These are phyloP conservation scores for Yamadazyma olivae DNA, from an alignment of 805 yeast species.

Conservation along the genomic window DNA sequence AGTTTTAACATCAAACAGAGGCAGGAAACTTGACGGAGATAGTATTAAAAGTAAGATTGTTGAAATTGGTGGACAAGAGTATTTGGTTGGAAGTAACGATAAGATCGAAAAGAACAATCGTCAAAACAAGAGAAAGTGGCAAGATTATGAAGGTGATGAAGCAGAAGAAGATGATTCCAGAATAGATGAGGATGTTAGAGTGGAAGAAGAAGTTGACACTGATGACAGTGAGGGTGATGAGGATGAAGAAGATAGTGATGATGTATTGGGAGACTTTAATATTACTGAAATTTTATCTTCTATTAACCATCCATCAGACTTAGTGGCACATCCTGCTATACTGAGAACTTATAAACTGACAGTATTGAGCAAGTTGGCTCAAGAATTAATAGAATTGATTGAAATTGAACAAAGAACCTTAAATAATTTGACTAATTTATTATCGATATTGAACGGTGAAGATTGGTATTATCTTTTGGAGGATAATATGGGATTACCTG, in stretches of 20 bases:
- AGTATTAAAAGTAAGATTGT: conserved; percentile 30
- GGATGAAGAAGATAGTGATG: conserved; percentile 15
- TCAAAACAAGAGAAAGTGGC: conserved; percentile 36
- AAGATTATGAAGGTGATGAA: conserved; percentile 18
- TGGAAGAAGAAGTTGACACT: conserved; percentile 12
- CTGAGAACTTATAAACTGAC: conserved; percentile 59
- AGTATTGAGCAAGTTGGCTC: conserved; percentile 55
- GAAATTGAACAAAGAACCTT: conserved; percentile 79
- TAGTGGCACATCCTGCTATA: conserved; percentile 67
- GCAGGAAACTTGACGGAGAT: conserved; percentile 25
- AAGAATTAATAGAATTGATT: conserved; percentile 71
- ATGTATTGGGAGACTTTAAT: conserved; percentile 28
- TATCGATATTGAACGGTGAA: conserved; percentile 84
- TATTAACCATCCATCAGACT: conserved; percentile 74
- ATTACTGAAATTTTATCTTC: conserved; percentile 64
- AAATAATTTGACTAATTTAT: conserved; percentile 64
- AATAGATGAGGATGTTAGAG: conserved; percentile 3
- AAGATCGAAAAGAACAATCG: conserved; percentile 24
- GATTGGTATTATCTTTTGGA: conserved; percentile 69
- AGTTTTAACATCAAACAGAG: conserved; percentile 24
- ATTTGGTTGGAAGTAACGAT: conserved; percentile 35
- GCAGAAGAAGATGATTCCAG: conserved; percentile 6
- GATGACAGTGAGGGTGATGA: conserved; percentile 12
- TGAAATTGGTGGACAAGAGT: conserved; percentile 35
- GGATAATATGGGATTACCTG: conserved; percentile 61